Evolutionary conservation across 139 green algal genomes (phyloP).

Genomic region (Penium margaritaceum): DNA sequence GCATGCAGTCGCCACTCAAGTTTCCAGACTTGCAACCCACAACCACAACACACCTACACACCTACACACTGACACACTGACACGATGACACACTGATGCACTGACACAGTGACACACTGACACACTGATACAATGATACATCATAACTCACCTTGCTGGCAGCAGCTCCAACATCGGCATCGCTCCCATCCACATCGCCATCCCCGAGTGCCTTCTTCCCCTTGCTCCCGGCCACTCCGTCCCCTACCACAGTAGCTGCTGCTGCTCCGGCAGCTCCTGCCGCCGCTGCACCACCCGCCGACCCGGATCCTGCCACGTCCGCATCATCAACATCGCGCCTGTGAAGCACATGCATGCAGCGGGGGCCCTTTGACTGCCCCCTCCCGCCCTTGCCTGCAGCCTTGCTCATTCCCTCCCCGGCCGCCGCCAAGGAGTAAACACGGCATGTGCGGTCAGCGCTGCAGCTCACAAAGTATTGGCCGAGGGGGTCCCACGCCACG

Average conservation of each 20-base stretch:
- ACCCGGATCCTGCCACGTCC: neutral
- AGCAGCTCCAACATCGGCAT: neutral
- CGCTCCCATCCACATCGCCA: constrained; percentile 5
- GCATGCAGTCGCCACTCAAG: too few relatives aligned
- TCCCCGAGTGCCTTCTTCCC: neutral
- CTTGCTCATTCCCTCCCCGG: neutral
- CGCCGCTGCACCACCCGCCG: neutral
- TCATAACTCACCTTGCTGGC: neutral
- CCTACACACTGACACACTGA: too few relatives aligned
- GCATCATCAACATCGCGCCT: constrained; percentile 37
- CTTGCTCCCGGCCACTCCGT: neutral
- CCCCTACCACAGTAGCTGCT: neutral
- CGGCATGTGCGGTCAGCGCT: constrained; percentile 75
- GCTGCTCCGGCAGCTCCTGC: neutral
- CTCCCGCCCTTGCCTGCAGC: neutral
- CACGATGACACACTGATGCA: too few relatives aligned
- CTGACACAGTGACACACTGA: too few relatives aligned
- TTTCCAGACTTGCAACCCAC: too few relatives aligned
- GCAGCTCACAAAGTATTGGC: constrained; percentile 68
- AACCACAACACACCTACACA: too few relatives aligned
- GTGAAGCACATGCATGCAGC: constrained; percentile 46
- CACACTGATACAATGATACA: too few relatives aligned
- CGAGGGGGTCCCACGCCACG: constrained; percentile 86
- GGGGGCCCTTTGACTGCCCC: constrained; percentile 40
- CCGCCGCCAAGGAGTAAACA: constrained; percentile 49